Conservation (phyloP, 2,329 filamentous ascomycete genomes). For the Beauveria bassiana region DNA sequence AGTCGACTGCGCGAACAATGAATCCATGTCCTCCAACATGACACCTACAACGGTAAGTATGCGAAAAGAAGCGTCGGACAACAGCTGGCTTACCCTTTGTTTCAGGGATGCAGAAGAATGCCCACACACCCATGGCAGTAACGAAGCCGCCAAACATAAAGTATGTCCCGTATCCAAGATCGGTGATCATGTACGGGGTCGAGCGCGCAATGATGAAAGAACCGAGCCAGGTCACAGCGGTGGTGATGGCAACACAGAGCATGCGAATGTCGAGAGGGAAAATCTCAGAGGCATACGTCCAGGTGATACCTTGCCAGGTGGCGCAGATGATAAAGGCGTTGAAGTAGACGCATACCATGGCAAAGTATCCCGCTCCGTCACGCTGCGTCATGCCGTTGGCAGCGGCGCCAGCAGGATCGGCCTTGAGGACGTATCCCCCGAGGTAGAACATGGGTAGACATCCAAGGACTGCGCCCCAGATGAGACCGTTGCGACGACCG, state of each 20-base stretch:
- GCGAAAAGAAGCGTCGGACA: no score
- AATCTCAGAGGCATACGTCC: constrained; percentile 40
- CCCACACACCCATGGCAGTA: constrained; percentile 37
- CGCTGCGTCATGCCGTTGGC: constrained; percentile 37
- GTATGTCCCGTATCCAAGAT: constrained; percentile 41
- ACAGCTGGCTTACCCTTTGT: constrained; percentile 28
- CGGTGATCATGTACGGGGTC: constrained; percentile 33
- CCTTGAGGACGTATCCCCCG: constrained; percentile 26
- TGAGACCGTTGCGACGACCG: constrained; percentile 40
- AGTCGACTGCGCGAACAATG: no score
- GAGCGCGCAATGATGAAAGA: constrained; percentile 32
- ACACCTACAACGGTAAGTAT: no score
- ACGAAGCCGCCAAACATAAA: constrained; percentile 41
- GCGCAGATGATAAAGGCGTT: constrained; percentile 31
- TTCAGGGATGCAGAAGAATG: constrained; percentile 40
- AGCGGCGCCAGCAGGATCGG: constrained; percentile 24
- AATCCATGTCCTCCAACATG: no score
- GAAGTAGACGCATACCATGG: constrained; percentile 33
- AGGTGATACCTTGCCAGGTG: constrained; percentile 35
- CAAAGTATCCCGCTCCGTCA: constrained; percentile 33
- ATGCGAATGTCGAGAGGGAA: constrained; percentile 31
- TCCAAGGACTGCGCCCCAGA: constrained; percentile 33
- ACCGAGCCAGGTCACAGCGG: constrained; percentile 30
- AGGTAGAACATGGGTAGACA: constrained; percentile 33
- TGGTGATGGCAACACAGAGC: constrained; percentile 27